These are phyloP conservation scores for Nicotiana tomentosiformis DNA, from an alignment of 257 asterid species.

Conservation along the genomic window DNA sequence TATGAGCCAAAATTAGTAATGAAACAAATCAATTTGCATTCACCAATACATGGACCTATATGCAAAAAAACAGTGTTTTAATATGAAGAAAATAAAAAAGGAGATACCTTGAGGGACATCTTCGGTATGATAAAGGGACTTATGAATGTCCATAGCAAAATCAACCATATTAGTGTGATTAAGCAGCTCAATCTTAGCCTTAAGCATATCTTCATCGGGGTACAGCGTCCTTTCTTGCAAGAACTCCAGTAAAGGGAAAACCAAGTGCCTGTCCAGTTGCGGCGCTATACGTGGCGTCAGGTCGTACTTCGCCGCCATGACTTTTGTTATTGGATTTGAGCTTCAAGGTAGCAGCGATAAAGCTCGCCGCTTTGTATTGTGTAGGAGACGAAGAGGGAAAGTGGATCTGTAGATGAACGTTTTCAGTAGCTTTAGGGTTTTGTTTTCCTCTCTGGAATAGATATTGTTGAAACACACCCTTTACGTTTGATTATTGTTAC, in stretches of 20 bases:
- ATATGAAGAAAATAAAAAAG: neutral
- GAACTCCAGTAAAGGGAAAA: conserved; percentile 83
- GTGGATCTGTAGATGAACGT: neutral
- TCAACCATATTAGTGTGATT: conserved; percentile 95
- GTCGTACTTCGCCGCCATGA: conserved; percentile 76
- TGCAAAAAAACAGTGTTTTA: neutral
- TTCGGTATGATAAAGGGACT: conserved; percentile 76
- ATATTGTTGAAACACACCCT: neutral
- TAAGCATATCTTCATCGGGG: conserved; percentile 63
- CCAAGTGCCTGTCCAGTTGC: conserved; percentile 78
- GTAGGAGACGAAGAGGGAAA: neutral
- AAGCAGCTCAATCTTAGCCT: conserved; percentile 80
- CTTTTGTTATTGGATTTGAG: neutral
- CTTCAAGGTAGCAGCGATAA: neutral
- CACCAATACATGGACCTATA: neutral
- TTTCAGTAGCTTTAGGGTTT: neutral
- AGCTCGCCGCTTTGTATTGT: neutral
- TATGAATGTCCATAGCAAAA: conserved; percentile 94
- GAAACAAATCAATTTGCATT: neutral
- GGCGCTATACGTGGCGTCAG: conserved; percentile 80
- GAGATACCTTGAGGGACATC: conserved; percentile 82
- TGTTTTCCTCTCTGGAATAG: neutral
- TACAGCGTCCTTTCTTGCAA: conserved; percentile 73
- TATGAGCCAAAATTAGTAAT: neutral
- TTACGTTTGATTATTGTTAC: neutral